These are phyloP conservation scores for Lichtheimia ornata DNA, from an alignment of 371 early-diverging fungal species.

Conservation along the genomic window DNA sequence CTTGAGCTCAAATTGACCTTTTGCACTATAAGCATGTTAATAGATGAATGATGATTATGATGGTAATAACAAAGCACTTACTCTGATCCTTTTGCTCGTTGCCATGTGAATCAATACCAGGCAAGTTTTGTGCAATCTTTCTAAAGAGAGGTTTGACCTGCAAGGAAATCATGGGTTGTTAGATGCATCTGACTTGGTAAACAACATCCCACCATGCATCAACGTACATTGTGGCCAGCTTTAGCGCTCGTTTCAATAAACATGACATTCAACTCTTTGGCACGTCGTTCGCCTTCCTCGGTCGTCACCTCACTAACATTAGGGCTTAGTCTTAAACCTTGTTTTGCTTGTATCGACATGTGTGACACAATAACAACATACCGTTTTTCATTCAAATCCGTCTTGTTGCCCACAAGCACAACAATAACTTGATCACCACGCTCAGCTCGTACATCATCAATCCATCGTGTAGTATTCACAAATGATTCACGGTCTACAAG, in stretches of 20 bases:
- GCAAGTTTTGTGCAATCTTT: conserved; percentile 95
- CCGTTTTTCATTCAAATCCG: conserved; percentile 94
- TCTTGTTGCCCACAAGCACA: conserved; percentile 99
- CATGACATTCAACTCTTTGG: conserved; percentile 92
- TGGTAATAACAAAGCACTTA: conserved; percentile 13
- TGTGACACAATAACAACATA: conserved; percentile 36
- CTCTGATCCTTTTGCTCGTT: conserved; percentile 39
- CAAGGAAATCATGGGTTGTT: no score
- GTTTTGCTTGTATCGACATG: neutral
- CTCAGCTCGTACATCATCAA: conserved; percentile 97
- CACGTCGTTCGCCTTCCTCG: conserved; percentile 95
- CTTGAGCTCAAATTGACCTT: conserved; percentile 32
- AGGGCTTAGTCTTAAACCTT: neutral
- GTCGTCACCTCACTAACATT: conserved; percentile 79
- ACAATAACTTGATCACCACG: conserved; percentile 98
- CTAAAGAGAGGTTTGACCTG: conserved; percentile 89
- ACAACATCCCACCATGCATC: neutral
- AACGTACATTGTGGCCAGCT: conserved; percentile 87
- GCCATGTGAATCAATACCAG: conserved; percentile 76
- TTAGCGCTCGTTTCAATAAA: conserved; percentile 98
- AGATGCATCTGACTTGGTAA: no score
- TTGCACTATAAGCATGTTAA: conserved; percentile 27
- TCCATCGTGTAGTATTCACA: conserved; percentile 95
- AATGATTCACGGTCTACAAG: conserved; percentile 86
- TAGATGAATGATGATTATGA: neutral